These are phyloP conservation scores for Pyricularia grisea DNA, from an alignment of 2,329 filamentous ascomycete species.

Conservation along the genomic window DNA sequence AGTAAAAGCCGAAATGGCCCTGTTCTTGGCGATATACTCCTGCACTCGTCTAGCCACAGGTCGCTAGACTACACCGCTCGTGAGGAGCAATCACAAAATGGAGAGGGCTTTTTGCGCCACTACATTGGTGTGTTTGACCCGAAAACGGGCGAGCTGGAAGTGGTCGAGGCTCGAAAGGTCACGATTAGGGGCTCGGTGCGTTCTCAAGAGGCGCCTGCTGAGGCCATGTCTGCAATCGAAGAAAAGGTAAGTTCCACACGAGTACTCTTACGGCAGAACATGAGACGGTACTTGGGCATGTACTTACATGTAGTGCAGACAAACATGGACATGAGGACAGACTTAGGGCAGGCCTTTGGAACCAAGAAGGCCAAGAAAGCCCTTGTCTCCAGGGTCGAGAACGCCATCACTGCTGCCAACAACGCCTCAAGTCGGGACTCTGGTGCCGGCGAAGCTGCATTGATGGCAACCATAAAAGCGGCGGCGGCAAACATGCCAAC, in stretches of 20 bases:
- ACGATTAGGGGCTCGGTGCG: slow-evolving; percentile 47
- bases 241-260: slow-evolving; percentile 19
- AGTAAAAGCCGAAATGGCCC: slow-evolving; percentile 19
- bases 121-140: slow-evolving; percentile 58
- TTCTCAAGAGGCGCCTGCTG: slow-evolving; percentile 39
- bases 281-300: not conserved
- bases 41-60: slow-evolving; percentile 48
- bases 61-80: slow-evolving; percentile 51
- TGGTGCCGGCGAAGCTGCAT: slow-evolving; percentile 44
- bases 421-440: slow-evolving; percentile 30
- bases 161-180: slow-evolving; percentile 58
- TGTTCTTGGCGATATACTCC: slow-evolving; percentile 36
- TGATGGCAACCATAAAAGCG: slow-evolving; percentile 55
- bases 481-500: slow-evolving; percentile 47
- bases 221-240: slow-evolving; percentile 29
- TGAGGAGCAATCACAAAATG: slow-evolving; percentile 34
- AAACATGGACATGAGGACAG: slow-evolving; percentile 52
- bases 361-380: slow-evolving; percentile 81
- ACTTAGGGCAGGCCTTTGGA: slow-evolving; percentile 70
- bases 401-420: slow-evolving; percentile 50
- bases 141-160: slow-evolving; percentile 45
- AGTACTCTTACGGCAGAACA: not conserved
- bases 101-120: slow-evolving; percentile 43
- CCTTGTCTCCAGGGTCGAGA: slow-evolving; percentile 57
- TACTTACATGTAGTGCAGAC: slow-evolving; percentile 28